Evolutionary conservation across 1,284 basidiomycete species (phyloP).

Genomic region (Cystobasidium sp.): DNA sequence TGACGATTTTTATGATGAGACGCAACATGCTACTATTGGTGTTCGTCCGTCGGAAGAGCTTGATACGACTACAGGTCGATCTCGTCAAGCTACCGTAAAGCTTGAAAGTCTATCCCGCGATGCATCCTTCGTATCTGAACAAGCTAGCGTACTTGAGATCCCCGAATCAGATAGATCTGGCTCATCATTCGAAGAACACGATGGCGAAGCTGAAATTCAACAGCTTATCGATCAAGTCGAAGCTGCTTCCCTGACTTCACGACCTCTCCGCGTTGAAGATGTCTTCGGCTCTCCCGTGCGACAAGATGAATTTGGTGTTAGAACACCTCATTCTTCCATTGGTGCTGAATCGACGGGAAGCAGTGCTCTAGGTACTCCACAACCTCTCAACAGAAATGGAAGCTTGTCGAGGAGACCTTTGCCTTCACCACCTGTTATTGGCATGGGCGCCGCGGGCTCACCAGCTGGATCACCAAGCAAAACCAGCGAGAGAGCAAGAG

Average conservation of each 20-base stretch:
- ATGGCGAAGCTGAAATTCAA: conserved; percentile 34
- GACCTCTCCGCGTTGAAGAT: conserved; percentile 17
- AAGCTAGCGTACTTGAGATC: conserved; percentile 36
- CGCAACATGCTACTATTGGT: conserved; percentile 7
- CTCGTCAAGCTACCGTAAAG: conserved; percentile 1
- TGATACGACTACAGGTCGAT: conserved; percentile 11
- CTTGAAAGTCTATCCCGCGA: conserved; percentile 12
- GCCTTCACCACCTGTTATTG: conserved; percentile 35
- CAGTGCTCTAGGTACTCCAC: conserved; percentile 26
- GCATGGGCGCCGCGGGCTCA: neutral
- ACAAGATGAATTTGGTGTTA: conserved; percentile 33
- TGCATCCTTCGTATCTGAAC: conserved; percentile 34
- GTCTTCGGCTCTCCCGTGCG: conserved; percentile 19
- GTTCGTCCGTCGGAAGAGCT: neutral
- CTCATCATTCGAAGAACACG: conserved; percentile 19
- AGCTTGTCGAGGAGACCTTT: conserved; percentile 35
- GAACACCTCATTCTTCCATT: conserved; percentile 33
- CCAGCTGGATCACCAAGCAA: neutral
- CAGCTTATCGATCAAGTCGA: conserved; percentile 39
- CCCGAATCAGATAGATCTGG: conserved; percentile 23
- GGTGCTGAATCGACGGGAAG: conserved; percentile 26
- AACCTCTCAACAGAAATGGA: conserved; percentile 24
- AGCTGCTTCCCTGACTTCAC: conserved; percentile 23
- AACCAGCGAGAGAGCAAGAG: conserved; percentile 1
- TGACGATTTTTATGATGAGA: conserved; percentile 31